phyloP scores from a whole-genome alignment of 345 rosid species.

The Moricandia arvensis region DNA sequence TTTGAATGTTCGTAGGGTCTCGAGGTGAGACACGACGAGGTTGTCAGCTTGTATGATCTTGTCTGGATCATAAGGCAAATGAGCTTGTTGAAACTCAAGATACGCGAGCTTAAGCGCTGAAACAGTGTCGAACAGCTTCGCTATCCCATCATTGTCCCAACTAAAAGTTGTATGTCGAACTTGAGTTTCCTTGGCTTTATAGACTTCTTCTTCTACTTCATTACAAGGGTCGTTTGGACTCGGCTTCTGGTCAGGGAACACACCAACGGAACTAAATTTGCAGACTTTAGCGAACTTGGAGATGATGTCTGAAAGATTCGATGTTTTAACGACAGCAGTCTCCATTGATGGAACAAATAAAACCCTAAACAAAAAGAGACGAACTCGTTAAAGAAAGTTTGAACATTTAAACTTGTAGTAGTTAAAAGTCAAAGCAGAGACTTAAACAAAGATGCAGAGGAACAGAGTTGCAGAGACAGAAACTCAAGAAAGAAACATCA shows the following conservation, averaged over 20 bases:
- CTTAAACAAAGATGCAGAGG: neutral
- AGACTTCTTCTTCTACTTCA: slow-evolving; percentile 19
- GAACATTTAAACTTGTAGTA: neutral
- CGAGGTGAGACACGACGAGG: slow-evolving; percentile 50
- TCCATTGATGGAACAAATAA: neutral
- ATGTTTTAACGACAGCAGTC: slow-evolving; percentile 35
- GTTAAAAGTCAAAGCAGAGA: neutral
- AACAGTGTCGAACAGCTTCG: slow-evolving; percentile 50
- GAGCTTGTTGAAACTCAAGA: slow-evolving; percentile 59
- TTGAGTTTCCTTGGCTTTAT: slow-evolving; percentile 36
- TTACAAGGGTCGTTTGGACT: slow-evolving; percentile 29
- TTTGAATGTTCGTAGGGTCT: slow-evolving; percentile 43
- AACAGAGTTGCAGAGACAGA: neutral
- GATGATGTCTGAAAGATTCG: slow-evolving; percentile 46
- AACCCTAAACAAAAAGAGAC: neutral
- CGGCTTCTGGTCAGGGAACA: slow-evolving; percentile 36
- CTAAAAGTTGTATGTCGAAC: too few species aligned
- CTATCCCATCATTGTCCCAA: slow-evolving; percentile 31
- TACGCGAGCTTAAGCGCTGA: slow-evolving; percentile 51
- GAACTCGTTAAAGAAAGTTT: neutral
- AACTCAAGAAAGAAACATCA: neutral
- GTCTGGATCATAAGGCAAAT: slow-evolving; percentile 53
- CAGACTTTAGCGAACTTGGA: slow-evolving; percentile 61
- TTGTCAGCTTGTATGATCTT: slow-evolving; percentile 60
- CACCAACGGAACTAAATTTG: slow-evolving; percentile 62